Percentiles rank a stretch among this genome's conserved stretches.
Conservation (phyloP, 345 rosid genomes). For the Aurinia saxatilis region DNA sequence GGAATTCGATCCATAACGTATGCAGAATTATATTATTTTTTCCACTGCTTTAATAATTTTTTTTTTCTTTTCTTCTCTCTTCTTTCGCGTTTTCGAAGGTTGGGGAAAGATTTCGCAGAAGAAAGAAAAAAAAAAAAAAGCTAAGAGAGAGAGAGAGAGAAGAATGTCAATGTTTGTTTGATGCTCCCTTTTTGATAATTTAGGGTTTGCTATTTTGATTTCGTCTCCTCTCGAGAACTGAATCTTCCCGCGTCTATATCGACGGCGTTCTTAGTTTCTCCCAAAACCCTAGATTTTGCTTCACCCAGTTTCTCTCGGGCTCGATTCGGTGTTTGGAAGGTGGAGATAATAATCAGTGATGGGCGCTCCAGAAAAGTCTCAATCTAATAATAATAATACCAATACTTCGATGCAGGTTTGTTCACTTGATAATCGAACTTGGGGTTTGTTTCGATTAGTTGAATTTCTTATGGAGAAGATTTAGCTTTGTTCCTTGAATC, state of each 20-base stretch:
- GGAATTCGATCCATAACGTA: slow-evolving; percentile 9
- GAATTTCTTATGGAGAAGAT: neutral
- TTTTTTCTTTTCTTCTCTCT: neutral
- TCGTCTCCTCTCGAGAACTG: neutral
- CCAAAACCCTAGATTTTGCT: slow-evolving; percentile 53
- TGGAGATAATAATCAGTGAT: slow-evolving; percentile 41
- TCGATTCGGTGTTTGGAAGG: slow-evolving; percentile 28
- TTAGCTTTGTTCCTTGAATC: neutral
- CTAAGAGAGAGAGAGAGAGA: slow-evolving; percentile 20
- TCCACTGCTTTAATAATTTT: neutral
- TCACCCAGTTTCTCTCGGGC: slow-evolving; percentile 11
- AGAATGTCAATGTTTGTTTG: slow-evolving; percentile 3
- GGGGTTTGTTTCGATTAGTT: slow-evolving; percentile 6
- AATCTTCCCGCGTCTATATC: slow-evolving; percentile 32
- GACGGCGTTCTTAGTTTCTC: slow-evolving; percentile 1
- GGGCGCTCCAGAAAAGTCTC: slow-evolving; percentile 86
- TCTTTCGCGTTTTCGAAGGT: slow-evolving; percentile 22
- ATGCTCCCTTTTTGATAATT: slow-evolving; percentile 10
- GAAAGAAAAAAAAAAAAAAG: neutral
- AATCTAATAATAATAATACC: slow-evolving; percentile 55
- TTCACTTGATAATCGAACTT: slow-evolving; percentile 15
- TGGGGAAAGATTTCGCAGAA: slow-evolving; percentile 23
- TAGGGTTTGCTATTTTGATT: slow-evolving; percentile 22
- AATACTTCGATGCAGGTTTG: slow-evolving; percentile 89
- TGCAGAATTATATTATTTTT: slow-evolving; percentile 20